phyloP scores from a whole-genome alignment of 2,329 filamentous ascomycete species.

The Pseudogymnoascus sp. region DNA sequence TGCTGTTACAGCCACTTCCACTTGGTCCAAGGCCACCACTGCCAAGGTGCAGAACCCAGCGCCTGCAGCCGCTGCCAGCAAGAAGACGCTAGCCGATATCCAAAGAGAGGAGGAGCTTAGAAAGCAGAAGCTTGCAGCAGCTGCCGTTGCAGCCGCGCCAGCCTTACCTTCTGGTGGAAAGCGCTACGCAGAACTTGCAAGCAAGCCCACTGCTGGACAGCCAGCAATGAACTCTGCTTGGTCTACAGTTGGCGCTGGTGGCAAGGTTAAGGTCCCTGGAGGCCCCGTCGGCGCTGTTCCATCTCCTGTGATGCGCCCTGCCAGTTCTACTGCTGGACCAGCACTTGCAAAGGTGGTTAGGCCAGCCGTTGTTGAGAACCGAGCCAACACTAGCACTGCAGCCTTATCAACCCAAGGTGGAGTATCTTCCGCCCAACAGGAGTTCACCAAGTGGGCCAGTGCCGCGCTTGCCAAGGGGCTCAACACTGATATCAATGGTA shows the following conservation, averaged over 20 bases:
- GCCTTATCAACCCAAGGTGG: slow-evolving; percentile 31
- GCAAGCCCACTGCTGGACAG: slow-evolving; percentile 51
- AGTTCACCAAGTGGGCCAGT: slow-evolving; percentile 90
- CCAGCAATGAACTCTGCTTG: slow-evolving; percentile 56
- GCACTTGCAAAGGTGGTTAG: slow-evolving; percentile 45
- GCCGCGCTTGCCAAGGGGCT: slow-evolving; percentile 68
- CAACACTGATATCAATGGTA: slow-evolving; percentile 59
- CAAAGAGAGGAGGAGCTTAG: slow-evolving; percentile 90
- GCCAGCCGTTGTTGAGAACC: slow-evolving; percentile 29
- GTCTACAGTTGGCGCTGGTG: slow-evolving; percentile 91
- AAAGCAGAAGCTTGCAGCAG: slow-evolving; percentile 62
- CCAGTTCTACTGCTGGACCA: slow-evolving; percentile 25
- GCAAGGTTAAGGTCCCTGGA: slow-evolving; percentile 74
- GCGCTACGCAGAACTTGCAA: slow-evolving; percentile 88
- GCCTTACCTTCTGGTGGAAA: slow-evolving; percentile 51
- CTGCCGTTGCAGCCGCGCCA: slow-evolving; percentile 36
- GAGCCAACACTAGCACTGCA: slow-evolving; percentile 38
- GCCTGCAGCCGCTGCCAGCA: slow-evolving; percentile 36
- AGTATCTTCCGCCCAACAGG: slow-evolving; percentile 59
- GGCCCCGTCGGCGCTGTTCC: slow-evolving; percentile 44
- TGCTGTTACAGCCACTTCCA: slow-evolving; percentile 22
- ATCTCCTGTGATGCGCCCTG: slow-evolving; percentile 29
- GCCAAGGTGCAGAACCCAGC: slow-evolving; percentile 31
- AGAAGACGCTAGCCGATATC: slow-evolving; percentile 92
- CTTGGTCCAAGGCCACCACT: slow-evolving; percentile 42